phyloP scores from a whole-genome alignment of 768 basidiomycete genomes.

The Dacryopinax spathularia region DNA sequence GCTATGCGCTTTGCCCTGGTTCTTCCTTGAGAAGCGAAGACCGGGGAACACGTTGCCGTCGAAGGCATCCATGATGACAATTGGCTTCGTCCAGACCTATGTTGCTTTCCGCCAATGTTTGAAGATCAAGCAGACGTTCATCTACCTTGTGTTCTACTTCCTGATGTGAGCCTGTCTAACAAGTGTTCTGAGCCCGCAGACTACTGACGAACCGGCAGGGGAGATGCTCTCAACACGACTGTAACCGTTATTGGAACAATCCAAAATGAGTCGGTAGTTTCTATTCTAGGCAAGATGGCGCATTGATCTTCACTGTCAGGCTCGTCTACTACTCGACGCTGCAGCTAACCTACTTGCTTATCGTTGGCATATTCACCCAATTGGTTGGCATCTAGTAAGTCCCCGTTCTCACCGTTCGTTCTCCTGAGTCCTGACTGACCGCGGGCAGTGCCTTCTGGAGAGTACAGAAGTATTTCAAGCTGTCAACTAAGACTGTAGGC shows the following conservation, averaged over 20 bases:
- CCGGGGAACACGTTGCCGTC: conserved; percentile 49
- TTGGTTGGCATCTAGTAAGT: conserved; percentile 54
- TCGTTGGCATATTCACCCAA: conserved; percentile 52
- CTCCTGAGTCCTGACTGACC: not conserved
- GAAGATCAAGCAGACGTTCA: conserved; percentile 55
- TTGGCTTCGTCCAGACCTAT: conserved; percentile 56
- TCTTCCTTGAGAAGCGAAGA: conserved; percentile 49
- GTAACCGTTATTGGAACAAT: conserved; percentile 59
- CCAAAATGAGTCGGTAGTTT: conserved; percentile 44
- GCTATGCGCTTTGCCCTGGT: conserved; percentile 58
- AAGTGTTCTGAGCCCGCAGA: not conserved
- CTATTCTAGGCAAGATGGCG: too few species aligned
- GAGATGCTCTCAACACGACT: conserved; percentile 60
- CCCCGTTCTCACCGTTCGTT: not conserved
- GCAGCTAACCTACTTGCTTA: conserved; percentile 50
- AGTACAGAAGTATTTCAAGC: conserved; percentile 48
- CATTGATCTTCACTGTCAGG: conserved; percentile 25
- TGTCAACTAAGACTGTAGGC: conserved; percentile 46
- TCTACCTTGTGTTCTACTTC: conserved; percentile 63
- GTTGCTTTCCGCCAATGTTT: conserved; percentile 49
- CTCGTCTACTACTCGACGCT: conserved; percentile 58
- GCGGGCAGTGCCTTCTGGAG: conserved; percentile 44
- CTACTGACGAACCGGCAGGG: conserved; percentile 31
- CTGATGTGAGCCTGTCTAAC: conserved; percentile 53
- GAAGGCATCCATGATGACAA: conserved; percentile 40